A percentile compares a stretch with the other conserved stretches of the same genome.
Conservation (phyloP, 139 green algal species). For the Desmodesmus armatus region DNA sequence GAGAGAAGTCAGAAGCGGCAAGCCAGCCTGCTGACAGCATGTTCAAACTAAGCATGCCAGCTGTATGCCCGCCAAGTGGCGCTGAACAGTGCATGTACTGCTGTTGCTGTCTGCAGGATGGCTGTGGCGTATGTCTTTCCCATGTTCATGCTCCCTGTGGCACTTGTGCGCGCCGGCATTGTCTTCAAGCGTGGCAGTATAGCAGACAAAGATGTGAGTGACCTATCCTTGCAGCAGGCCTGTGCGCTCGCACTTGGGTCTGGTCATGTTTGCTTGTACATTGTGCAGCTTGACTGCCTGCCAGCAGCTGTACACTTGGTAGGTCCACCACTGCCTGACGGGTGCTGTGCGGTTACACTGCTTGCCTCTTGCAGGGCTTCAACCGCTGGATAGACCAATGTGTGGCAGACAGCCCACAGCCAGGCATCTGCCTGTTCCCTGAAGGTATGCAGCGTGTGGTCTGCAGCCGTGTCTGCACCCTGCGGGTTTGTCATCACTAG, state of each 20-base stretch:
- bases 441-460: slow-evolving; percentile 70
- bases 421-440: slow-evolving; percentile 79
- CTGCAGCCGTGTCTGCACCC: too few relatives aligned
- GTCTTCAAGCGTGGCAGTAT: slow-evolving; percentile 85
- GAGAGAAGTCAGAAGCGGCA: too few relatives aligned
- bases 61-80: too few relatives aligned
- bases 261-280: too few relatives aligned
- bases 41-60: too few relatives aligned
- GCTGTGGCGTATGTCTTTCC: slow-evolving; percentile 87
- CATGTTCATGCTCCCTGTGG: slow-evolving; percentile 81
- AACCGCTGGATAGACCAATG: slow-evolving; percentile 76
- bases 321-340: not conserved
- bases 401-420: slow-evolving; percentile 55
- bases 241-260: not conserved
- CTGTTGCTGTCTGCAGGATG: too few relatives aligned
- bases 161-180: slow-evolving; percentile 71
- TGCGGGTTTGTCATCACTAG: too few relatives aligned
- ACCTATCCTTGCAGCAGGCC: not conserved
- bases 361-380: slow-evolving; percentile 65
- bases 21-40: too few relatives aligned
- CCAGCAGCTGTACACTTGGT: not conserved
- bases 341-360: too few relatives aligned
- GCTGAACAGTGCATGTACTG: too few relatives aligned
- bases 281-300: too few relatives aligned
- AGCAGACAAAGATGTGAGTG: slow-evolving; percentile 81